Evolutionary conservation across 1,139 yeast species (phyloP), one percentile per base, ranked within the genome.

Genomic region (Arxiozyma telluris): DNA sequence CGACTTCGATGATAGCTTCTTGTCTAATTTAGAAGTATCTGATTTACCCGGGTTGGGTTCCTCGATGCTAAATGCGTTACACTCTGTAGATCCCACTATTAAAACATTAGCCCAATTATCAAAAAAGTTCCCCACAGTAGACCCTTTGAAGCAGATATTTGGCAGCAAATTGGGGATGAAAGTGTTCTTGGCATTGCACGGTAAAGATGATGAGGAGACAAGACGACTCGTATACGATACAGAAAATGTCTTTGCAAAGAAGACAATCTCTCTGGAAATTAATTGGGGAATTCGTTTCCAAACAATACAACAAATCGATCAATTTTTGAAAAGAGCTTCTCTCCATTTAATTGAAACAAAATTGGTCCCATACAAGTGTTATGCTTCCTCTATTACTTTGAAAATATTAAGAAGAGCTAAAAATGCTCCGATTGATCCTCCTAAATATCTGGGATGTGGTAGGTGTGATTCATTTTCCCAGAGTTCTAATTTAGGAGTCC

Each of bases 41-140:
- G 81, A 79, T 50, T 68, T 93, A n/a, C 98, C 98, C 0, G 97
- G 98, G 0, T 78, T 89, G n/a, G 98, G 98, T 0, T 59, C 68
- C 3, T 75, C 83, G 9, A 75, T 84, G 18, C 71, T 73, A 3
- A 61, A 69, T 2, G 80, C 77, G 57, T 62, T 86, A n/a, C 48
- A 50, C 15, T 53, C 52, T 11, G 45, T 50, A 11, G 55, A 57
- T 44, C 49, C 50, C 5, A 41, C 46, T 18, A 39, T 54, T 0
- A 30, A 50, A 3, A 55, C 47, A 9, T 47, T 63, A 9, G 39
- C 47, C 3, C 54, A 58, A 9, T 49, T 61, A 38, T 22, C 45
- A 7, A 2, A 18, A 6, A 39, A 50, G 2, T 46, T 46, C 42
- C 49, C 49, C 42, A 50, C 57, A 15, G 15, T 57, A n/a, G 55